Conservation (phyloP, 129 eudicot genomes). For the Artemisia argyi region DNA sequence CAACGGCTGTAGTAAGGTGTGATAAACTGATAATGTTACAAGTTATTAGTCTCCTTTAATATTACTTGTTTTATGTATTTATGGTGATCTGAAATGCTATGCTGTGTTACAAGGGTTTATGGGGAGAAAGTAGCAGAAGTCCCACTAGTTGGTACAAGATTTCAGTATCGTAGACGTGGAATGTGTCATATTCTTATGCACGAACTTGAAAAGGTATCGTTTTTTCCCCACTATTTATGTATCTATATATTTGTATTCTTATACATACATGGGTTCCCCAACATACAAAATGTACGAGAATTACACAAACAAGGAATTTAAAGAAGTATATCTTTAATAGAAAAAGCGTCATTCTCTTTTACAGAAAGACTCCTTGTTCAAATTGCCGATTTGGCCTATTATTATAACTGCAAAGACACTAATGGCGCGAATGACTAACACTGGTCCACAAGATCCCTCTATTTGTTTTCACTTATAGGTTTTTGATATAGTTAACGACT, state of each 20-base stretch:
- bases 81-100: slow-evolving; percentile 12
- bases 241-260: background rate
- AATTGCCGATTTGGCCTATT: background rate
- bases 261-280: background rate
- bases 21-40: slow-evolving; percentile 3
- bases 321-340: background rate
- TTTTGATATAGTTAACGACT: background rate
- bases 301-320: background rate
- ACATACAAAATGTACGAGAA: background rate
- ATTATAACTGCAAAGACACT: background rate
- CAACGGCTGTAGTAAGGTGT: slow-evolving; percentile 74
- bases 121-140: slow-evolving; percentile 87
- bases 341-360: background rate
- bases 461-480: slow-evolving; percentile 9
- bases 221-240: background rate
- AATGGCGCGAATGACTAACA: background rate
- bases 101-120: slow-evolving; percentile 50
- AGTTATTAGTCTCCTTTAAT: background rate
- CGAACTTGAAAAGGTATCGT: slow-evolving; percentile 78
- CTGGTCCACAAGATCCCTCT: background rate
- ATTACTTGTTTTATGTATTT: slow-evolving; percentile 1
- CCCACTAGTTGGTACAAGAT: slow-evolving; percentile 86
- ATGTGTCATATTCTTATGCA: slow-evolving; percentile 89
- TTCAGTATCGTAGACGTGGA: slow-evolving; percentile 88
- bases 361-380: background rate